Conservation (phyloP, 805 yeast genomes). For the Myxozyma lipomycoides region DNA sequence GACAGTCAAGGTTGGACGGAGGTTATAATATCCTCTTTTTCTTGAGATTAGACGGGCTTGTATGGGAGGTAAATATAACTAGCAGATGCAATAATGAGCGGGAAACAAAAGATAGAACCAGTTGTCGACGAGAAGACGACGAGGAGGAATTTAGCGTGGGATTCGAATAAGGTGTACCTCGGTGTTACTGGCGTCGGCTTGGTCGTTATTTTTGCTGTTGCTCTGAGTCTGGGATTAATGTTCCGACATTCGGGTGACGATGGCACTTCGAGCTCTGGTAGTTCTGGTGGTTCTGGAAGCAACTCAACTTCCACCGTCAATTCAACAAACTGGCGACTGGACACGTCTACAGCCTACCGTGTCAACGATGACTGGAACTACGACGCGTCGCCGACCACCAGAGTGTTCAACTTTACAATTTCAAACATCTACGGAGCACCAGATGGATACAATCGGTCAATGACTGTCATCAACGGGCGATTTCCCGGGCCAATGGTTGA, state of each 20-base stretch:
- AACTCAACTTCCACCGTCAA: not conserved
- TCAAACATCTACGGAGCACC: slow-evolving; percentile 46
- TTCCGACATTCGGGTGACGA: slow-evolving; percentile 1
- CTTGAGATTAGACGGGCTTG: too few species aligned
- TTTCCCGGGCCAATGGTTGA: slow-evolving; percentile 82
- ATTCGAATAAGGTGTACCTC: too few species aligned
- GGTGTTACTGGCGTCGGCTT: slow-evolving; percentile 1
- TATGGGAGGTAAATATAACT: too few species aligned
- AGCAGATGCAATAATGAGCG: too few species aligned
- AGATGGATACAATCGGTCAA: slow-evolving; percentile 52
- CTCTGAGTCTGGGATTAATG: slow-evolving; percentile 26
- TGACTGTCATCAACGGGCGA: slow-evolving; percentile 60
- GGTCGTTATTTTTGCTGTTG: slow-evolving; percentile 17
- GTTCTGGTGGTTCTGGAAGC: not conserved
- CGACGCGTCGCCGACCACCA: slow-evolving; percentile 26
- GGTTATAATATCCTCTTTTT: too few species aligned
- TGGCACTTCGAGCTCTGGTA: not conserved
- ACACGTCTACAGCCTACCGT: slow-evolving; percentile 19
- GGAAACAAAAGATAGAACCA: too few species aligned
- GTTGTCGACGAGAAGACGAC: too few species aligned
- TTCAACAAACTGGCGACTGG: slow-evolving; percentile 19
- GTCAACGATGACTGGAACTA: slow-evolving; percentile 19
- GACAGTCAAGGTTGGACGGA: too few species aligned
- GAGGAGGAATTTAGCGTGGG: too few species aligned
- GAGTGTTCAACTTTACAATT: slow-evolving; percentile 40